phyloP scores from a whole-genome alignment of 108 stramenopile species.

The Chaetoceros tenuissimus region DNA sequence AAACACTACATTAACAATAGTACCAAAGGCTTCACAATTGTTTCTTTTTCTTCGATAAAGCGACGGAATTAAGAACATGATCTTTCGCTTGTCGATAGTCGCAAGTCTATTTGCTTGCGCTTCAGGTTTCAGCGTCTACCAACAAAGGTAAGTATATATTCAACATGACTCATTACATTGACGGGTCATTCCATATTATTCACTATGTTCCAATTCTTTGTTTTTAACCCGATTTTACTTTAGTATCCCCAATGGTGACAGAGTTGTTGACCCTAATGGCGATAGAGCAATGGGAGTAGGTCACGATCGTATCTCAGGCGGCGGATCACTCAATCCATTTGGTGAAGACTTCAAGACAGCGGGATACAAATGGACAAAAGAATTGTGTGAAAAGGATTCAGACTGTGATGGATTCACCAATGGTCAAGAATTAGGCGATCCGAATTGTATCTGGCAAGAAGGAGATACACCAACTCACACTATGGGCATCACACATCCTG shows the following conservation, averaged over 20 bases:
- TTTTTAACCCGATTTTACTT: too few relatives aligned
- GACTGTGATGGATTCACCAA: constrained; percentile 23
- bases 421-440: constrained; percentile 23
- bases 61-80: too few relatives aligned
- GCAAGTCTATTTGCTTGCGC: too few relatives aligned
- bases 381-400: constrained; percentile 14
- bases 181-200: too few relatives aligned
- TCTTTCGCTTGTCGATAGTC: too few relatives aligned
- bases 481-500: neutral
- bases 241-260: constrained; percentile 1
- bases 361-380: constrained; percentile 11
- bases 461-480: neutral
- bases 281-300: constrained; percentile 4
- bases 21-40: too few relatives aligned
- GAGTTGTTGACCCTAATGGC: neutral
- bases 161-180: too few relatives aligned
- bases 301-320: neutral
- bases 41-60: too few relatives aligned
- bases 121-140: too few relatives aligned
- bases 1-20: too few relatives aligned
- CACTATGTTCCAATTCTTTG: too few relatives aligned
- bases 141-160: too few relatives aligned
- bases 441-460: constrained; percentile 11
- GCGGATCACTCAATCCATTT: constrained; percentile 4
- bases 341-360: constrained; percentile 9